A percentile compares a stretch with the other conserved stretches of the same genome.
Conservation (phyloP, 2,329 filamentous ascomycete genomes). For the Neurospora sp. region DNA sequence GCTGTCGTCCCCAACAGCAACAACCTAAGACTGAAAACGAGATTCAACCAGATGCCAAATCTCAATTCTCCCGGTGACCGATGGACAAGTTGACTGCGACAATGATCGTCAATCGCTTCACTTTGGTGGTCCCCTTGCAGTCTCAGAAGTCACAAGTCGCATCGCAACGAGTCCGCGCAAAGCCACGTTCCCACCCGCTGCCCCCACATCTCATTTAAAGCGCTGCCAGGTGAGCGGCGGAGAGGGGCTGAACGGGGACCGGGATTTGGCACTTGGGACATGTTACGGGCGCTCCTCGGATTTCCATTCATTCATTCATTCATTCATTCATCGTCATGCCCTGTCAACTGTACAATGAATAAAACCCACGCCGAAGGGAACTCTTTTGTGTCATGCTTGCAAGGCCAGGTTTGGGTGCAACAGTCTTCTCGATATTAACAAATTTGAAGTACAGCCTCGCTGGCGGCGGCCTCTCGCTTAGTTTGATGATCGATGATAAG, state of each 20-base stretch:
- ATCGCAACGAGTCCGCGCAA: neutral
- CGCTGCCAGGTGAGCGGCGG: neutral
- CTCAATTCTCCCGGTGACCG: neutral
- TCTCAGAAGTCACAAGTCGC: neutral
- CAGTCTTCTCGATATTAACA: neutral
- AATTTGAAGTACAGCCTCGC: neutral
- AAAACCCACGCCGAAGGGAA: neutral
- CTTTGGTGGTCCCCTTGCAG: neutral
- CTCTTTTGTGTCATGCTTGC: neutral
- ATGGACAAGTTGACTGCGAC: no score
- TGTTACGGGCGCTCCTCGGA: neutral
- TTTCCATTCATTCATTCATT: neutral
- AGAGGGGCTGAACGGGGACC: neutral
- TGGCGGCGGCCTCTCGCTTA: neutral
- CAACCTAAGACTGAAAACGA: neutral
- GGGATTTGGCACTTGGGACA: neutral
- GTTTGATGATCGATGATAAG: neutral
- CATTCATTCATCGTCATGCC: neutral
- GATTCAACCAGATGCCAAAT: neutral
- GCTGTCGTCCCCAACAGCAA: neutral
- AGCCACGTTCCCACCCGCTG: neutral
- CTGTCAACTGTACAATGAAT: neutral
- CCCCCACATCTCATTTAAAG: conserved; percentile 7
- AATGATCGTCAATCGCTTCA: neutral
- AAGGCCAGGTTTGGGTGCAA: neutral